A percentile compares a stretch with the other conserved stretches of the same genome.
These are phyloP conservation scores for Paramecium tetraurelia DNA, from an alignment of 73 alveolate genomes.

Conservation along the genomic window DNA sequence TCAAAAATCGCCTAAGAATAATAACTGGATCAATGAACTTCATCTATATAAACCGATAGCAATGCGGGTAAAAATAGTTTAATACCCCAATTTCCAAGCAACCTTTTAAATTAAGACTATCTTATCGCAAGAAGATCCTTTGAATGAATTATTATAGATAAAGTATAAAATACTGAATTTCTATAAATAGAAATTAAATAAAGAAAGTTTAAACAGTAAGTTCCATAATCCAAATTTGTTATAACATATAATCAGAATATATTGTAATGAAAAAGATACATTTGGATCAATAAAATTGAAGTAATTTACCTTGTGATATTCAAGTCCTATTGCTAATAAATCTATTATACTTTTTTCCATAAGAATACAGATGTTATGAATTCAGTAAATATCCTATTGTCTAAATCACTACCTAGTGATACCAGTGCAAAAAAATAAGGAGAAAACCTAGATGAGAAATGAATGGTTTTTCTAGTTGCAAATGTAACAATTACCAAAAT, in stretches of 20 bases:
- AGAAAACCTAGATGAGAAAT: background rate
- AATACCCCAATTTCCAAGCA: too few species aligned
- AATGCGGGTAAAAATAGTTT: background rate
- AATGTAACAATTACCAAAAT: background rate
- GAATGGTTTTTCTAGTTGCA: background rate
- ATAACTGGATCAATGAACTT: background rate
- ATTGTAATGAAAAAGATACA: background rate
- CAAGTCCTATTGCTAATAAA: too few species aligned
- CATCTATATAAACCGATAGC: background rate
- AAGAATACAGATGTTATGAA: too few species aligned
- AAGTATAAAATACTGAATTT: background rate
- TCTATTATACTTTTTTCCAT: too few species aligned
- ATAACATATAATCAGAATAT: background rate
- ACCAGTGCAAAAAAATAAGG: background rate
- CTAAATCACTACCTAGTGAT: background rate
- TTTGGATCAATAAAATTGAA: background rate
- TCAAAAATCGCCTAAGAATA: background rate
- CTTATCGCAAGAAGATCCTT: background rate
- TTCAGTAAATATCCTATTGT: too few species aligned
- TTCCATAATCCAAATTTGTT: background rate
- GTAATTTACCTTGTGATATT: too few species aligned
- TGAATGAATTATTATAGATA: background rate
- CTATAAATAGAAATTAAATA: background rate
- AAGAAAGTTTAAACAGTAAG: background rate
- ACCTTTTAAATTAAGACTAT: too few species aligned